Percentiles rank a stretch among this genome's conserved stretches.
These are phyloP conservation scores for Fomitiporia mediterranea DNA, from an alignment of 1,284 basidiomycete genomes.

Conservation along the genomic window DNA sequence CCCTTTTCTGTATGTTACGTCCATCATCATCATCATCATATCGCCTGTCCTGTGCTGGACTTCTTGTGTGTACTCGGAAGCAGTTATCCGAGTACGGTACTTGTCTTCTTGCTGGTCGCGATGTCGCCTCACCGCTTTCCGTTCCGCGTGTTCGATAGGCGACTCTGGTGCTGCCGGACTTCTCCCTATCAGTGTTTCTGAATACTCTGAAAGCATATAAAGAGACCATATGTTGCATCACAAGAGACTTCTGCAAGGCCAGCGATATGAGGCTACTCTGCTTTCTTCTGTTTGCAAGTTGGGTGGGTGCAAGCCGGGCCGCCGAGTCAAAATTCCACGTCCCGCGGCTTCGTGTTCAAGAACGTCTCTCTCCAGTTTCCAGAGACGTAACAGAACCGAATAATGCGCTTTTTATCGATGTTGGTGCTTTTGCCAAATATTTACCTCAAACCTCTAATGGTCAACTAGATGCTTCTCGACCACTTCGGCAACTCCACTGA, in stretches of 20 bases:
- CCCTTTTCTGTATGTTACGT: too few species aligned
- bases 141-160: not conserved
- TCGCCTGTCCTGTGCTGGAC: too few species aligned
- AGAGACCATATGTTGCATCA: not conserved
- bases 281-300: not conserved
- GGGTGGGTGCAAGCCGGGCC: not conserved
- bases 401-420: constrained; percentile 29
- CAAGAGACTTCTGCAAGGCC: not conserved
- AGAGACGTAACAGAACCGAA: constrained; percentile 19
- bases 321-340: not conserved
- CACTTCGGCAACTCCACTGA: constrained; percentile 34
- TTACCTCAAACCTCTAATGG: not conserved
- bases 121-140: too few species aligned
- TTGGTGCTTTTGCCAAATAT: constrained; percentile 12
- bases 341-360: constrained; percentile 9
- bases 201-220: not conserved
- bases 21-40: too few species aligned
- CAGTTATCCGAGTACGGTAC: too few species aligned
- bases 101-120: not conserved
- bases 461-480: constrained; percentile 37
- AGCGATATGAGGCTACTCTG: not conserved
- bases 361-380: constrained; percentile 12
- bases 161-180: not conserved
- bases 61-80: too few species aligned
- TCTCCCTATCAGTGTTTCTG: not conserved